Conservation (phyloP, 495 filamentous ascomycete species). For the Neurospora sp. region DNA sequence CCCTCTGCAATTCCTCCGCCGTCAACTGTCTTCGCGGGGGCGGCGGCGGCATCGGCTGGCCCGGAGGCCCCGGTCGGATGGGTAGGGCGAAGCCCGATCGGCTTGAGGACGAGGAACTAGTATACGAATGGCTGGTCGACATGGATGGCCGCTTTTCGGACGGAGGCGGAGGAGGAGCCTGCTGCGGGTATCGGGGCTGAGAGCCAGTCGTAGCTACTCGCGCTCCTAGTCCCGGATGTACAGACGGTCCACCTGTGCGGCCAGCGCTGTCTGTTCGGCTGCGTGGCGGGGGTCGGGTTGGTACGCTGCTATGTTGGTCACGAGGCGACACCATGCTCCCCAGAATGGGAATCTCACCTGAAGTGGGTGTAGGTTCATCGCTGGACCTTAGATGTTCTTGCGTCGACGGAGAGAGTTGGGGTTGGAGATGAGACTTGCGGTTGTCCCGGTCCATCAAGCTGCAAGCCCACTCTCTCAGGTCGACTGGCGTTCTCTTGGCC, state of each 20-base stretch:
- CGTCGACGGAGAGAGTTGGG: conserved; percentile 49
- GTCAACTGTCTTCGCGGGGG: conserved; percentile 32
- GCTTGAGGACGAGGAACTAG: neutral
- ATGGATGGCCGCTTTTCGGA: conserved; percentile 11
- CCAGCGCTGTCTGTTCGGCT: conserved; percentile 30
- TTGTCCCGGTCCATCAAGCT: conserved; percentile 85
- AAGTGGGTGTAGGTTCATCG: conserved; percentile 49
- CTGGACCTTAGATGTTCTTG: conserved; percentile 46
- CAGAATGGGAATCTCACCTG: conserved; percentile 57
- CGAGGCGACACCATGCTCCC: conserved; percentile 33
- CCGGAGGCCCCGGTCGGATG: conserved; percentile 36
- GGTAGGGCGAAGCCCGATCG: conserved; percentile 32
- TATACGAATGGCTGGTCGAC: neutral
- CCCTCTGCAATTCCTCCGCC: conserved; percentile 9
- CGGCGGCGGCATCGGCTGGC: conserved; percentile 32
- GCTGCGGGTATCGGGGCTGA: conserved; percentile 26
- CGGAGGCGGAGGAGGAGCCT: conserved; percentile 4
- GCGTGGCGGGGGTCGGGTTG: conserved; percentile 34
- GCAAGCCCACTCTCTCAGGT: conserved; percentile 82
- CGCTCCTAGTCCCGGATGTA: conserved; percentile 42
- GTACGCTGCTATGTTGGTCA: conserved; percentile 28
- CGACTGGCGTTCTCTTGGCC: conserved; percentile 85
- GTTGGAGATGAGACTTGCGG: conserved; percentile 79
- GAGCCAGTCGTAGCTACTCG: conserved; percentile 36
- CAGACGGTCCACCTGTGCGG: conserved; percentile 30